Percentiles rank a stretch among this genome's conserved stretches.
phyloP scores from a whole-genome alignment of 148 eudicot species.

The Camellia granthamiana region DNA sequence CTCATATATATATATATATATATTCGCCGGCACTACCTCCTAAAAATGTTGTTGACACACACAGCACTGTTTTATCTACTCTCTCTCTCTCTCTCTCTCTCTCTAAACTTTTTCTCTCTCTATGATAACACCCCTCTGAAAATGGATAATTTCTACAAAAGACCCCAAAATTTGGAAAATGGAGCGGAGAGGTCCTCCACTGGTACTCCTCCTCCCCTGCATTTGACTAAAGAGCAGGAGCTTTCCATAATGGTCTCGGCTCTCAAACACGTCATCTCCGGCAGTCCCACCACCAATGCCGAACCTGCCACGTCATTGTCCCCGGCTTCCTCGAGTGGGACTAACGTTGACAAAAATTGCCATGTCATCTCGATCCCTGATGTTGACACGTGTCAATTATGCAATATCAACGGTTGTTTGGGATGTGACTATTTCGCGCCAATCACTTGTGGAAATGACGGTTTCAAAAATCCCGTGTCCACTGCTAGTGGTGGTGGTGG shows the following conservation, averaged over 20 bases:
- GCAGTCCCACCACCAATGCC: neutral
- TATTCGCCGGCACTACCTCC: no score
- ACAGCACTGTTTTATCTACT: no score
- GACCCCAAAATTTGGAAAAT: neutral
- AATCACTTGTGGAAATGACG: no score
- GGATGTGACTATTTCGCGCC: slow-evolving; percentile 30
- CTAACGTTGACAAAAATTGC: neutral
- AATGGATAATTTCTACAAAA: neutral
- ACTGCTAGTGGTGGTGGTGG: no score
- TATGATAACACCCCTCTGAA: neutral
- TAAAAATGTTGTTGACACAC: no score
- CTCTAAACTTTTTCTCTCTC: no score
- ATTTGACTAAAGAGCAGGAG: slow-evolving; percentile 27
- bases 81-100: no score
- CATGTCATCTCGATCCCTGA: neutral
- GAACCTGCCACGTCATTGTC: neutral
- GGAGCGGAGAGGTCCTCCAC: neutral
- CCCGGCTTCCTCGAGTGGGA: neutral
- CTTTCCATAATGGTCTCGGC: slow-evolving; percentile 42
- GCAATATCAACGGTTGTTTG: slow-evolving; percentile 25
- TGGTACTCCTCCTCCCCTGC: neutral
- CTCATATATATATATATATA: no score
- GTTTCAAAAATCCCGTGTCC: no score
- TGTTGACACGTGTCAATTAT: slow-evolving; percentile 13
- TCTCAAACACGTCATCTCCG: slow-evolving; percentile 37